These are phyloP conservation scores for Sanghuangporus baumii DNA, from an alignment of 1,284 basidiomycete species.

Conservation along the genomic window DNA sequence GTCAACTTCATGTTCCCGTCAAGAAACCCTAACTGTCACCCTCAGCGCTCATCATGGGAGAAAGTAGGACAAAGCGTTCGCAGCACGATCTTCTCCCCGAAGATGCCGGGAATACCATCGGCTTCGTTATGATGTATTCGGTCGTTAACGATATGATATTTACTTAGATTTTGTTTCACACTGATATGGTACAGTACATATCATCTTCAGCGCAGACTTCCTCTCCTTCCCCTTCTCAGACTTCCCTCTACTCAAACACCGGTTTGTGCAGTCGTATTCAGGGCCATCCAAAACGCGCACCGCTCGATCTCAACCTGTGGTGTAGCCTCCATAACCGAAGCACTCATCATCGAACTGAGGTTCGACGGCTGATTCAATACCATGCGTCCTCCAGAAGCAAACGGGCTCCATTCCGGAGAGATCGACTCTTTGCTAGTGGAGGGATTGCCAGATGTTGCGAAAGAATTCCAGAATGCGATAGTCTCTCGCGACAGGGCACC, in stretches of 20 bases:
- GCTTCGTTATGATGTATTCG: too few species aligned
- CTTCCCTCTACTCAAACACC: constrained; percentile 13
- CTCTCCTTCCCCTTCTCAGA: background rate
- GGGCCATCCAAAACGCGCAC: constrained; percentile 39
- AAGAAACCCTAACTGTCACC: too few species aligned
- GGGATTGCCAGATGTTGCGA: constrained; percentile 32
- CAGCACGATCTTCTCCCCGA: too few species aligned
- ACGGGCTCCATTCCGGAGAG: constrained; percentile 31
- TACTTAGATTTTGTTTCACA: too few species aligned
- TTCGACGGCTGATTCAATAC: constrained; percentile 22
- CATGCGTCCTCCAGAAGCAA: constrained; percentile 20
- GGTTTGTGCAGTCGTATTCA: constrained; percentile 28
- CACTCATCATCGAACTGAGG: background rate
- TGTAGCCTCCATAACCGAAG: constrained; percentile 29
- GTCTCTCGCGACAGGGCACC: constrained; percentile 33
- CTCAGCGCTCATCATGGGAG: too few species aligned
- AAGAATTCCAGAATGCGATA: constrained; percentile 43
- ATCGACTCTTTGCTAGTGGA: constrained; percentile 26
- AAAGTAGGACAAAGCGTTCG: too few species aligned
- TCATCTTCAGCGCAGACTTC: background rate
- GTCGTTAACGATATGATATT: too few species aligned
- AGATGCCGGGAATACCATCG: too few species aligned
- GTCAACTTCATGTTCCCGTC: too few species aligned
- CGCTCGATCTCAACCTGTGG: constrained; percentile 29
- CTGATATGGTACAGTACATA: too few species aligned